A percentile compares a stretch with the other conserved stretches of the same genome.
These are phyloP conservation scores for Brettanomyces sp. DNA, from an alignment of 805 yeast species.

Conservation along the genomic window DNA sequence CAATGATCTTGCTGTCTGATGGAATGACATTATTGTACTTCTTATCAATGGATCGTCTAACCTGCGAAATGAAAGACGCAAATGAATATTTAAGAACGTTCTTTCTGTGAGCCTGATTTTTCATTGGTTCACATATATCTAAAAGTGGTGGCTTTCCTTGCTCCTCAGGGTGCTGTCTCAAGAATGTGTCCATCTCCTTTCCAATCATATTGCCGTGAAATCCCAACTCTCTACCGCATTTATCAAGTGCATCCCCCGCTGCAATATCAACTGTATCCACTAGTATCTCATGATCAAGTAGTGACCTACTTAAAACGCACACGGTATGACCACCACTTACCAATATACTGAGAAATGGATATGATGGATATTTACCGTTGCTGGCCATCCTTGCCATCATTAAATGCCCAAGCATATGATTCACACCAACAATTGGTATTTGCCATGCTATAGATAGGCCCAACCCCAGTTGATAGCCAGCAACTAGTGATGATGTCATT, in stretches of 20 bases:
- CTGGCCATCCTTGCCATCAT: slow-evolving; percentile 49
- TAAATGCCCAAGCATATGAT: slow-evolving; percentile 93
- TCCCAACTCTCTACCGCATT: slow-evolving; percentile 83
- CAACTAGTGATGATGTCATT: slow-evolving; percentile 79
- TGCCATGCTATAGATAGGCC: slow-evolving; percentile 76
- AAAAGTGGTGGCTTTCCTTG: slow-evolving; percentile 22
- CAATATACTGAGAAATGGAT: slow-evolving; percentile 67
- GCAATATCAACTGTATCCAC: slow-evolving; percentile 81
- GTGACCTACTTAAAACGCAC: slow-evolving; percentile 56
- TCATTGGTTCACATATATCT: slow-evolving; percentile 39
- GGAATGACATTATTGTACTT: slow-evolving; percentile 12
- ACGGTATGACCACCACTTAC: slow-evolving; percentile 95
- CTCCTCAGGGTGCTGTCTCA: slow-evolving; percentile 25
- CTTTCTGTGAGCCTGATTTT: slow-evolving; percentile 36
- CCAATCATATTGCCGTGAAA: slow-evolving; percentile 79
- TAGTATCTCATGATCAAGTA: slow-evolving; percentile 61
- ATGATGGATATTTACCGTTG: slow-evolving; percentile 36
- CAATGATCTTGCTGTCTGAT: slow-evolving; percentile 19
- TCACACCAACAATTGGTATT: slow-evolving; percentile 78
- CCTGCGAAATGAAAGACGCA: slow-evolving; percentile 47
- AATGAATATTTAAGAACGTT: slow-evolving; percentile 56
- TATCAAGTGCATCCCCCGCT: slow-evolving; percentile 87
- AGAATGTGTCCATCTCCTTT: slow-evolving; percentile 60
- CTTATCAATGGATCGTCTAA: slow-evolving; percentile 19
- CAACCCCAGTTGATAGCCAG: slow-evolving; percentile 76